Evolutionary conservation across 2,329 filamentous ascomycete genomes (phyloP), one percentile per base, ranked within the genome.

Genomic region (Penicillium sp.): DNA sequence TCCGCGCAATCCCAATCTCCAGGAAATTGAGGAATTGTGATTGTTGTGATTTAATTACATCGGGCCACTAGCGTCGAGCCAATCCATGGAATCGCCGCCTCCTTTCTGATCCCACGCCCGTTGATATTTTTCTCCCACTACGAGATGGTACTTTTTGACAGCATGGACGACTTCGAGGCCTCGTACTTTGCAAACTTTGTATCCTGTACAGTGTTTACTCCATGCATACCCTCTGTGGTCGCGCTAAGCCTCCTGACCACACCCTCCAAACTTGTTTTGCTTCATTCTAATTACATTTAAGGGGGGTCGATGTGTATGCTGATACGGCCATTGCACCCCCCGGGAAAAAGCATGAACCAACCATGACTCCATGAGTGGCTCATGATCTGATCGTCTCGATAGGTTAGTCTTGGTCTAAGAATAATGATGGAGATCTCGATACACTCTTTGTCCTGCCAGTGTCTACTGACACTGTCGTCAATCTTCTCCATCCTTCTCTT

Each of bases 41-140:
- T 55, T 58, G 62, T 66, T 66, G 59, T 67, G 64, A 67, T 68
- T 68, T 65, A 58, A 61, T 63, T 66, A 61, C 59, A 64, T 60
- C 54, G 60, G 50, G 52, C 35, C 55, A 64, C 61, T 68, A 68
- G 66, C 57, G 66, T 55, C 54, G 53, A 56, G 54, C 57, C 63
- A 64, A 64, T 66, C 66, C 66, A 68, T 67, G 66, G 65, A 60
- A 58, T 52, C 39, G 50, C 14, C 16, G 27, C 18, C 31, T 51
- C 16, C 35, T 22, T 51, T 51, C 9, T 39, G 22, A 43, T 53
- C 7, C 24, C 1, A 35, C 43, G 22, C 37, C 41, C 11, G 27
- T 9, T 22, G 6, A 19, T 10, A 6, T 24, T 46, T 46, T 3
- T 46, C n/a, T 31, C 11, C 24, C 43, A 46, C 16, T 5, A 27